Base-by-base conservation (phyloP, 306 rosid genomes). In the Biancaea sappan region DNA sequence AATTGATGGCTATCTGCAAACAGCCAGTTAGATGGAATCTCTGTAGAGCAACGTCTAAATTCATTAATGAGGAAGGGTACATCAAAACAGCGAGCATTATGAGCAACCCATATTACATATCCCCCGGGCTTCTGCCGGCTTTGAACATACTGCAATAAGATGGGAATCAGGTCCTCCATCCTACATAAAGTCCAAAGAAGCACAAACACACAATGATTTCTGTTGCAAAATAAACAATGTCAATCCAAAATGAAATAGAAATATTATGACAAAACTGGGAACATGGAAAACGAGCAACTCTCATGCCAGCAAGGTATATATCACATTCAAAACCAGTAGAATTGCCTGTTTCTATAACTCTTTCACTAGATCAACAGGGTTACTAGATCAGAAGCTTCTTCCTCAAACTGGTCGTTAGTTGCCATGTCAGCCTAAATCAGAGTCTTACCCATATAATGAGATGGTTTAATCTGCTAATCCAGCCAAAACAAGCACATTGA, bases 71-170 rank as follows among this genome's bases (percentile, higher is more conserved):
- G 48, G 82, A 94, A 94, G 18, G 99, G 99, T 34, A 91, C 96
- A 51, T 94, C 99, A n/a, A 91, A 94, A 80, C 0, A 0, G 9
- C 93, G 91, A 85, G 88, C 95, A 82, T 88, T 94, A 77, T 94
- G 99, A 83, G 82, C 99, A 24, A 85, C 90, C 63, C 73, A 84
- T 75, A 94, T 66, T 41, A 86, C 88, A 61, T 74, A 57, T 37
- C 99, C 99, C 11, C 85, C 90, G 5, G 89, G 93, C 72, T 90
- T 84, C 80, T 87, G 86, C 22, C 88, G 96, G 87, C 97, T 94
- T 75, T 8, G 37, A 52, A 94, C 73, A 13, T 83, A 94, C 38
- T 75, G 85, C 56, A 88, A 60, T 75, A 94, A 80, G 59, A 92
- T 82, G 48, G 97, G 97, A 83, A 86, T 71, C 51, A 91, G 77